Evolutionary conservation across 176 grass and related monocot genomes (phyloP).

Genomic region (Chrysopogon serrulatus): DNA sequence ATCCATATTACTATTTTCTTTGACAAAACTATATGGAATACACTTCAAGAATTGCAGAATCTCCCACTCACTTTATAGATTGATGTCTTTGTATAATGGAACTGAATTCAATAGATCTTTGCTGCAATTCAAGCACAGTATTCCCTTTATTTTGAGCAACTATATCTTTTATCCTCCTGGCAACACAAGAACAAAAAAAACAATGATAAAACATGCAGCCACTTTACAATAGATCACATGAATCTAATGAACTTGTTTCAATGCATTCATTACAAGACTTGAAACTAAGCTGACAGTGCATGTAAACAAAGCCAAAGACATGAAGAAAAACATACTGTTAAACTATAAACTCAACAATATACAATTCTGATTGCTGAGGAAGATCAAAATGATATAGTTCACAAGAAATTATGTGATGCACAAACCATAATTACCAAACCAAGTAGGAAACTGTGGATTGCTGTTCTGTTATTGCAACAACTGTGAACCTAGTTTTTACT

Average conservation of each 20-base stretch:
- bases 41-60: not conserved
- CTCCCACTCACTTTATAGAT: slow-evolving; percentile 70
- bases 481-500: not conserved
- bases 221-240: not conserved
- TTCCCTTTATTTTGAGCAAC: slow-evolving; percentile 82
- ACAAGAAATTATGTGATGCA: not conserved
- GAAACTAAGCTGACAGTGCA: slow-evolving; percentile 19
- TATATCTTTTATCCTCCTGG: slow-evolving; percentile 88
- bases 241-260: not conserved
- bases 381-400: not conserved
- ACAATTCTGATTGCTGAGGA: not conserved
- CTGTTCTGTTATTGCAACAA: not conserved
- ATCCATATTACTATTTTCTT: slow-evolving; percentile 6
- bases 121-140: slow-evolving; percentile 88
- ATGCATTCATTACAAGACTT: slow-evolving; percentile 19
- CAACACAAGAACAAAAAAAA: slow-evolving; percentile 16
- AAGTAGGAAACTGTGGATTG: not conserved
- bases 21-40: slow-evolving; percentile 6
- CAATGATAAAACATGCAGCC: not conserved
- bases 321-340: not conserved
- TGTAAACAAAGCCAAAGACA: not conserved
- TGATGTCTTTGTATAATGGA: slow-evolving; percentile 97
- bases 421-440: not conserved
- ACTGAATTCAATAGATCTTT: slow-evolving; percentile 96
- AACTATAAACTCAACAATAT: not conserved